phyloP scores from a whole-genome alignment of 441 rosid species.

The Jatropha podagrica region DNA sequence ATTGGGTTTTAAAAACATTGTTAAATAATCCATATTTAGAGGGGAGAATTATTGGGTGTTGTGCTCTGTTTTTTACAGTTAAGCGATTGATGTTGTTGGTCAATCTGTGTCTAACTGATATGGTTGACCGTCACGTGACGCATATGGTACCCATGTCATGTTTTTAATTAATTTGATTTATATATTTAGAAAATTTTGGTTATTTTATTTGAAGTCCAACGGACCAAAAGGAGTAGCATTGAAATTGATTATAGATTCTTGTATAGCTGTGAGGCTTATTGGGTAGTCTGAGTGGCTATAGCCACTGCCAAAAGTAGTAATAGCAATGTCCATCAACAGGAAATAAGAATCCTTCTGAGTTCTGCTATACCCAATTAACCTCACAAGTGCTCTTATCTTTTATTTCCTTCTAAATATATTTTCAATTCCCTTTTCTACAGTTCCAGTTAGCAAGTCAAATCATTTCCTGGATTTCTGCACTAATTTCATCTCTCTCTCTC shows the following conservation, averaged over 20 bases:
- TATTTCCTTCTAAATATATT: neutral
- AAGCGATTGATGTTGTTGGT: neutral
- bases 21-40: too few relatives aligned
- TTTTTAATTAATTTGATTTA: too few relatives aligned
- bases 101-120: neutral
- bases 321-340: neutral
- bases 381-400: neutral
- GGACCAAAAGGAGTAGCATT: neutral
- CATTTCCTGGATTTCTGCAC: neutral
- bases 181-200: neutral
- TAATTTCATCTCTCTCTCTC: neutral
- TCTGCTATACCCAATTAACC: neutral
- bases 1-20: too few relatives aligned
- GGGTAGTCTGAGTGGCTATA: neutral
- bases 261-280: neutral
- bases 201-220: neutral
- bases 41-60: neutral
- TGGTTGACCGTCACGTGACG: neutral
- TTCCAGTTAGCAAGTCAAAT: neutral
- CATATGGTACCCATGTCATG: too few relatives aligned
- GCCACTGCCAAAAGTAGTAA: neutral
- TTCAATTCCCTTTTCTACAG: neutral
- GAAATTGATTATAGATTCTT: neutral
- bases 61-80: neutral
- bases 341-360: neutral